Evolutionary conservation across 108 stramenopile genomes (phyloP).

Genomic region (Cyclostephanos tholiformis): DNA sequence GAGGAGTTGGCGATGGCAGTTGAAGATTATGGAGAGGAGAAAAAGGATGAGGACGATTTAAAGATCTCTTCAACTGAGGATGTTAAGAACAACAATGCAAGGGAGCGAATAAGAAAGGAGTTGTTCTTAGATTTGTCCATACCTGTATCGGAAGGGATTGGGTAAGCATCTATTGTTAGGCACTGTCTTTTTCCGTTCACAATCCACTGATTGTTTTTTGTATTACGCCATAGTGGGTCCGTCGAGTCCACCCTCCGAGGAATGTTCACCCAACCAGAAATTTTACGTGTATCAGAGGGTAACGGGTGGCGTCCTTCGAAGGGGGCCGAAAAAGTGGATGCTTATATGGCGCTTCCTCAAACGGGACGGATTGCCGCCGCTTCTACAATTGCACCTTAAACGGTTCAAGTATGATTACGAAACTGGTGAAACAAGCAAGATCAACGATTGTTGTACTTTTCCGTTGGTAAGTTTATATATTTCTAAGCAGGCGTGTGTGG

Average conservation of each 20-base stretch:
- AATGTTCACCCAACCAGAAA: slow-evolving; percentile 72
- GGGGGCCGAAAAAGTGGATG: slow-evolving; percentile 84
- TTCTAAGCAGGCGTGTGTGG: not conserved
- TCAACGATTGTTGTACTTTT: slow-evolving; percentile 67
- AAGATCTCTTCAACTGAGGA: not conserved
- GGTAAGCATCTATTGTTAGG: slow-evolving; percentile 11
- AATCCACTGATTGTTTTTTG: slow-evolving; percentile 11
- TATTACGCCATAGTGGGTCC: slow-evolving; percentile 36
- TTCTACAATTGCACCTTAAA: slow-evolving; percentile 83
- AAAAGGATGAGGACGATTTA: slow-evolving; percentile 29
- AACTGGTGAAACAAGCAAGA: slow-evolving; percentile 72
- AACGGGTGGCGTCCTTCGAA: slow-evolving; percentile 92
- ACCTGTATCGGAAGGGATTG: slow-evolving; percentile 55
- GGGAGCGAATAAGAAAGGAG: slow-evolving; percentile 70
- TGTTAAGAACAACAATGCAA: slow-evolving; percentile 3
- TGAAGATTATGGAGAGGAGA: slow-evolving; percentile 62
- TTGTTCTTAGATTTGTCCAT: slow-evolving; percentile 83
- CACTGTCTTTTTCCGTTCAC: not conserved
- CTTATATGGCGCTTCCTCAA: slow-evolving; percentile 77
- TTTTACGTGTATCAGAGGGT: slow-evolving; percentile 72
- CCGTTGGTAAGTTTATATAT: slow-evolving; percentile 55
- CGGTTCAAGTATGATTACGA: slow-evolving; percentile 88
- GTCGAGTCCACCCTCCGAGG: slow-evolving; percentile 56
- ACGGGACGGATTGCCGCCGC: slow-evolving; percentile 66
- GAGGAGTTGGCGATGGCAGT: slow-evolving; percentile 10